A percentile compares a stretch with the other conserved stretches of the same genome.
Conservation (phyloP, 2,329 filamentous ascomycete genomes). For the Monosporascus cannonballus region DNA sequence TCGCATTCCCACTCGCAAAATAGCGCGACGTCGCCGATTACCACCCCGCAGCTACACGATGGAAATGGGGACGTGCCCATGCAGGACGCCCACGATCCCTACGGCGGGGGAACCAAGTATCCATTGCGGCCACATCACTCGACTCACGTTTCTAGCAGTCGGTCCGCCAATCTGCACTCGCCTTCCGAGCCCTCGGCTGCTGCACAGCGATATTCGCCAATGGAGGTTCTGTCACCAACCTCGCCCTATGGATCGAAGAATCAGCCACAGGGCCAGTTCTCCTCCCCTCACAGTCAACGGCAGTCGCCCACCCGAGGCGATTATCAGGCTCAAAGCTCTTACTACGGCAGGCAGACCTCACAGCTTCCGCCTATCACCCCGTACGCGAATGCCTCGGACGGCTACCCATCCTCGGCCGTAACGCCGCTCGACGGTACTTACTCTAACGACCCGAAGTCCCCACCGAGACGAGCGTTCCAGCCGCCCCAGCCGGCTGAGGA, state of each 20-base stretch:
- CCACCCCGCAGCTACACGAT: constrained; percentile 58
- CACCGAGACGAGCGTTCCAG: constrained; percentile 49
- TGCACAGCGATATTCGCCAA: constrained; percentile 90
- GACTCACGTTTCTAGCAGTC: constrained; percentile 55
- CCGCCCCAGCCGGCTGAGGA: constrained; percentile 39
- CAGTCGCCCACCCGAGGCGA: constrained; percentile 74
- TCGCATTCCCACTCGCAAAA: constrained; percentile 24
- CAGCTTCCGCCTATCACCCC: constrained; percentile 71
- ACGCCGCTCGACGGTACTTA: constrained; percentile 65
- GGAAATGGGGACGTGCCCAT: constrained; percentile 73
- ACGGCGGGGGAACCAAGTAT: constrained; percentile 74
- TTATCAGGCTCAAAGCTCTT: constrained; percentile 52
- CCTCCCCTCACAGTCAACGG: constrained; percentile 49
- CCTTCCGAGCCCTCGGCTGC: constrained; percentile 73
- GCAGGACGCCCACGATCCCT: constrained; percentile 79
- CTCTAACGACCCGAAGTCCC: constrained; percentile 50
- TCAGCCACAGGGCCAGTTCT: constrained; percentile 50
- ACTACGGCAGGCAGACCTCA: constrained; percentile 49
- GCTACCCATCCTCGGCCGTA: constrained; percentile 67
- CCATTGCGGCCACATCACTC: constrained; percentile 73
- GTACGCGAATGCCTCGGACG: constrained; percentile 61
- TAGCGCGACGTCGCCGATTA: constrained; percentile 33
- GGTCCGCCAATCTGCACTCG: constrained; percentile 61
- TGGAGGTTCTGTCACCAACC: constrained; percentile 80
- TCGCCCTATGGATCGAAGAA: constrained; percentile 65